phyloP scores from a whole-genome alignment of 306 rosid genomes.

The Vigna reflexopilosa region DNA sequence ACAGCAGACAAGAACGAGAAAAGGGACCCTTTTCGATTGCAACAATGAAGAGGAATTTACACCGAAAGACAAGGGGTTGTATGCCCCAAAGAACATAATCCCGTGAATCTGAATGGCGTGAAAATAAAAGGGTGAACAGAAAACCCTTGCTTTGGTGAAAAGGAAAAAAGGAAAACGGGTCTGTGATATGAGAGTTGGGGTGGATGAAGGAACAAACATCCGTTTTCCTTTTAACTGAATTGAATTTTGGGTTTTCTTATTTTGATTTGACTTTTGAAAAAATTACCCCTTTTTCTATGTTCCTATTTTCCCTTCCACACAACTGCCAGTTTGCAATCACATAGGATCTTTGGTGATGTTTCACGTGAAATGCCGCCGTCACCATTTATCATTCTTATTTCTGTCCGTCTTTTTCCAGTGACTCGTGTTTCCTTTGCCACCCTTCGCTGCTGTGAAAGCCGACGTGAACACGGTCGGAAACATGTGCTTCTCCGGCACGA shows the following conservation, averaged over 20 bases:
- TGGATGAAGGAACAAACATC: constrained; percentile 26
- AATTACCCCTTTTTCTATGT: not conserved
- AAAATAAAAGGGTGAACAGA: not conserved
- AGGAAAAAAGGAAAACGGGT: constrained; percentile 48
- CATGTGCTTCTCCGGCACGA: constrained; percentile 23
- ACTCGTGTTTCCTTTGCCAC: not conserved
- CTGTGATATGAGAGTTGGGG: not conserved
- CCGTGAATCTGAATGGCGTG: not conserved
- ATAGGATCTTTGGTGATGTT: not conserved
- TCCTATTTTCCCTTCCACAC: not conserved
- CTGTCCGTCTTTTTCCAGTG: not conserved
- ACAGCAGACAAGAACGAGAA: constrained; percentile 49
- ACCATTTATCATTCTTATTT: not conserved
- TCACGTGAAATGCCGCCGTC: constrained; percentile 20
- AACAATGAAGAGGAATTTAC: constrained; percentile 1
- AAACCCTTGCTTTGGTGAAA: not conserved
- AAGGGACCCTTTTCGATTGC: constrained; percentile 23
- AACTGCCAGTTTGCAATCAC: constrained; percentile 14
- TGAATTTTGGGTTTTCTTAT: not conserved
- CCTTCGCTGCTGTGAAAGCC: not conserved
- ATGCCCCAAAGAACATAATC: not conserved
- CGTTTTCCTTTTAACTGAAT: constrained; percentile 48
- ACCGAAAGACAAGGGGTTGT: constrained; percentile 19
- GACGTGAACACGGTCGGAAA: constrained; percentile 24
- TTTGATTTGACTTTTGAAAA: not conserved